Conservation (phyloP, 2,329 filamentous ascomycete genomes). For the Cytospora mali region DNA sequence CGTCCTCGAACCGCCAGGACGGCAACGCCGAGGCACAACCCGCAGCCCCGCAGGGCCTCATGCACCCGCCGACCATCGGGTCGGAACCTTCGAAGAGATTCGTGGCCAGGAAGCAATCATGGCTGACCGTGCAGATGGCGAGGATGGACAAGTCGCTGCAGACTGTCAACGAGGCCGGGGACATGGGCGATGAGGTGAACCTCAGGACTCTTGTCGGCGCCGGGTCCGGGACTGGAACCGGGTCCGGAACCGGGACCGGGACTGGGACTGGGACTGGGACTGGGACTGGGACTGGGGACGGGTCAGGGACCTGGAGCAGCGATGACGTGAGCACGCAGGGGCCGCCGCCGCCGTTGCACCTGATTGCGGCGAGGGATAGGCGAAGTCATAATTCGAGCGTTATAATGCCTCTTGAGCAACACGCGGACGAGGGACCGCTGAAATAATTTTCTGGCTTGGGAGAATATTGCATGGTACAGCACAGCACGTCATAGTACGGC, state of each 20-base stretch:
- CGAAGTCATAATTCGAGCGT: constrained; percentile 19
- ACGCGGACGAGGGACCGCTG: constrained; percentile 18
- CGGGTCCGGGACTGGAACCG: constrained; percentile 2
- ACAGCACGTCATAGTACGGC: too few species aligned
- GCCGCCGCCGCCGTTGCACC: neutral
- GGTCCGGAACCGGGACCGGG: too few species aligned
- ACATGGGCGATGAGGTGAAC: constrained; percentile 1
- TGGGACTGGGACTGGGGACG: too few species aligned
- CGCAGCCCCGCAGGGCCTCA: constrained; percentile 1
- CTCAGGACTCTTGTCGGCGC: constrained; percentile 4
- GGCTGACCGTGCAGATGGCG: constrained; percentile 26
- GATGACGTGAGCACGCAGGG: neutral
- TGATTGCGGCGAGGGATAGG: neutral
- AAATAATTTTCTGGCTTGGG: neutral
- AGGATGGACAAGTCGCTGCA: constrained; percentile 22
- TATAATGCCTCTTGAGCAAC: constrained; percentile 18
- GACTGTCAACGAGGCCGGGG: constrained; percentile 20
- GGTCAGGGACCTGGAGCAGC: neutral
- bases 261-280: too few species aligned
- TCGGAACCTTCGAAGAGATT: constrained; percentile 17
- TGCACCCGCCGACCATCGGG: constrained; percentile 24
- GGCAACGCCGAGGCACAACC: neutral
- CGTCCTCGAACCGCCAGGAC: neutral
- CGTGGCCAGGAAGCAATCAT: constrained; percentile 23
- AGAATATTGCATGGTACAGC: neutral